Conservation (phyloP, 2,329 filamentous ascomycete genomes). For the Aspergillus fructus region DNA sequence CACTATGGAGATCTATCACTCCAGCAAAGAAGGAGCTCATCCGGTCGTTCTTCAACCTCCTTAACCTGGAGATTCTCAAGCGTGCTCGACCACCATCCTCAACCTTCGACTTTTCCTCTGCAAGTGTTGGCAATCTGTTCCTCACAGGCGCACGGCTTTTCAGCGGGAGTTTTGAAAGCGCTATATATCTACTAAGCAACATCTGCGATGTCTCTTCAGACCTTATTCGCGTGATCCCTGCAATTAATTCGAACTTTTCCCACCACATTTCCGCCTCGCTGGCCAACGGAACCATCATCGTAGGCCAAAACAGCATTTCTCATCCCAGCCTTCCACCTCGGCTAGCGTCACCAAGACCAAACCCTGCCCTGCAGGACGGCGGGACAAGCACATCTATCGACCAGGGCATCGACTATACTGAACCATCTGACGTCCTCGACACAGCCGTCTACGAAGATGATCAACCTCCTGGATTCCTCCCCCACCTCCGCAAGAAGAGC, state of each 20-base stretch:
- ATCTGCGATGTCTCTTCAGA: slow-evolving; percentile 78
- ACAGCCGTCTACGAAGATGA: slow-evolving; percentile 45
- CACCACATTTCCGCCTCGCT: slow-evolving; percentile 90
- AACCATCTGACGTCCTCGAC: slow-evolving; percentile 34
- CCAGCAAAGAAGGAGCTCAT: slow-evolving; percentile 75
- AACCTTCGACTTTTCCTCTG: slow-evolving; percentile 74
- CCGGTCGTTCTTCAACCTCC: slow-evolving; percentile 71
- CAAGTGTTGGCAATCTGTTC: slow-evolving; percentile 77
- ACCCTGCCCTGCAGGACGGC: slow-evolving; percentile 33
- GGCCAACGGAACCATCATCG: slow-evolving; percentile 72
- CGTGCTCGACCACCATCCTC: slow-evolving; percentile 67
- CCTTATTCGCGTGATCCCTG: slow-evolving; percentile 76
- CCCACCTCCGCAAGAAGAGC: slow-evolving; percentile 74
- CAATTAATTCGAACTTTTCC: slow-evolving; percentile 92
- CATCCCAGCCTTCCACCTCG: slow-evolving; percentile 63
- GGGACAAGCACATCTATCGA: slow-evolving; percentile 22
- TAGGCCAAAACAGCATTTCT: slow-evolving; percentile 89
- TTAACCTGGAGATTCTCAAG: slow-evolving; percentile 78
- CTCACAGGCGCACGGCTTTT: slow-evolving; percentile 84
- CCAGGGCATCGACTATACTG: slow-evolving; percentile 21
- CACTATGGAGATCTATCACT: slow-evolving; percentile 69
- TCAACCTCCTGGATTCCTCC: slow-evolving; percentile 63
- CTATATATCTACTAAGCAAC: slow-evolving; percentile 83
- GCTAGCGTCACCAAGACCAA: slow-evolving; percentile 32
- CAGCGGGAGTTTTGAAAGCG: slow-evolving; percentile 86